These are phyloP conservation scores for Cyclotella cryptica DNA, from an alignment of 108 stramenopile species.

Conservation along the genomic window DNA sequence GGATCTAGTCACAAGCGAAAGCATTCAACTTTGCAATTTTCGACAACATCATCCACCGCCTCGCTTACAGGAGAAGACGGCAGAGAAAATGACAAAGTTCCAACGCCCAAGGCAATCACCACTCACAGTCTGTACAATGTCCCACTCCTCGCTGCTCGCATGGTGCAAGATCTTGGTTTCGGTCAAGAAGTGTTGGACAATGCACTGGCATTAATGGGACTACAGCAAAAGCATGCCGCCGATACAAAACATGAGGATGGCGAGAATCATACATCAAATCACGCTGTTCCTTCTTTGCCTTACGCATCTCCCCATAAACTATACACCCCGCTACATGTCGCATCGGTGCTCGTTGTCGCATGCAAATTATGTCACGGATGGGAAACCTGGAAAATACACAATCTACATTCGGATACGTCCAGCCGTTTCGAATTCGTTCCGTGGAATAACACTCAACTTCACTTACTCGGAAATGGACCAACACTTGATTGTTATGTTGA, in stretches of 20 bases:
- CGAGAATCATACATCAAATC: neutral
- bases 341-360: constrained; percentile 63
- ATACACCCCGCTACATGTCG: constrained; percentile 45
- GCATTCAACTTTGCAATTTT: too few relatives aligned
- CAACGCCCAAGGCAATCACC: neutral
- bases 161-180: constrained; percentile 65
- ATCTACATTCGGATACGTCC: constrained; percentile 12
- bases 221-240: neutral
- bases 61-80: too few relatives aligned
- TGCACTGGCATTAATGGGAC: constrained; percentile 59
- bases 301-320: constrained; percentile 40
- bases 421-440: constrained; percentile 33
- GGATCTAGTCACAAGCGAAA: constrained; percentile 2
- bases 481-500: constrained; percentile 52
- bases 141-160: constrained; percentile 51
- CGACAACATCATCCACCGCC: neutral
- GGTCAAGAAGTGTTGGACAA: constrained; percentile 60
- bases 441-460: constrained; percentile 56
- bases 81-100: too few relatives aligned
- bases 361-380: constrained; percentile 63
- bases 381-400: constrained; percentile 55
- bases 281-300: constrained; percentile 32
- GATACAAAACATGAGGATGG: neutral
- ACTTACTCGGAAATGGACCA: constrained; percentile 53
- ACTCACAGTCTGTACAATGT: constrained; percentile 44